Conservation (phyloP, 305 asterid species). For the Fraxinus velutina region DNA sequence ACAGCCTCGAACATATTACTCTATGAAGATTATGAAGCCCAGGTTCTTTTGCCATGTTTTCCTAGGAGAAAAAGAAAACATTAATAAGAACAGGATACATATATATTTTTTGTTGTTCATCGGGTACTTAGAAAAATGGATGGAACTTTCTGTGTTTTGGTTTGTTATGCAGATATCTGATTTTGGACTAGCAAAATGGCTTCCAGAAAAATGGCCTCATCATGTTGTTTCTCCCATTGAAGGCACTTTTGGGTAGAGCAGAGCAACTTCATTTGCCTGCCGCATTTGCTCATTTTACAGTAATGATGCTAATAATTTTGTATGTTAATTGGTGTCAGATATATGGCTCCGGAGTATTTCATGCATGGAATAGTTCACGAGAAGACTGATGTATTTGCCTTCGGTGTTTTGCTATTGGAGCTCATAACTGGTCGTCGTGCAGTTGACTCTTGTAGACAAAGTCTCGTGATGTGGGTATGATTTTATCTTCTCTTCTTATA, state of each 20-base stretch:
- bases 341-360: conserved; percentile 98
- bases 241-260: conserved; percentile 90
- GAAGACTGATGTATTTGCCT: conserved; percentile 92
- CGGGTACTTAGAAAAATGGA: not conserved
- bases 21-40: conserved; percentile 75
- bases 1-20: conserved; percentile 92
- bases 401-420: conserved; percentile 85
- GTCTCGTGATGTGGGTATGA: conserved; percentile 97
- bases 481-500: not conserved
- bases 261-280: not conserved
- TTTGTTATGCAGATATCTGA: conserved; percentile 80
- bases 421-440: conserved; percentile 93
- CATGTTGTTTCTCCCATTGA: conserved; percentile 93
- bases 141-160: conserved; percentile 8
- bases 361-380: conserved; percentile 91
- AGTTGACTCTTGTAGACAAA: conserved; percentile 75
- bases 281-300: not conserved
- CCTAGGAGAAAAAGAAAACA: not conserved
- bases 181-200: conserved; percentile 96
- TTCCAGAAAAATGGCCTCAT: conserved; percentile 84
- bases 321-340: conserved; percentile 38
- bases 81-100: not conserved
- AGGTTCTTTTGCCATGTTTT: conserved; percentile 41
- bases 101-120: not conserved
- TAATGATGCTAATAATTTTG: conserved; percentile 1